Evolutionary conservation across 352 stramenopile species (phyloP).

Genomic region (Elongisporangium undulatum): DNA sequence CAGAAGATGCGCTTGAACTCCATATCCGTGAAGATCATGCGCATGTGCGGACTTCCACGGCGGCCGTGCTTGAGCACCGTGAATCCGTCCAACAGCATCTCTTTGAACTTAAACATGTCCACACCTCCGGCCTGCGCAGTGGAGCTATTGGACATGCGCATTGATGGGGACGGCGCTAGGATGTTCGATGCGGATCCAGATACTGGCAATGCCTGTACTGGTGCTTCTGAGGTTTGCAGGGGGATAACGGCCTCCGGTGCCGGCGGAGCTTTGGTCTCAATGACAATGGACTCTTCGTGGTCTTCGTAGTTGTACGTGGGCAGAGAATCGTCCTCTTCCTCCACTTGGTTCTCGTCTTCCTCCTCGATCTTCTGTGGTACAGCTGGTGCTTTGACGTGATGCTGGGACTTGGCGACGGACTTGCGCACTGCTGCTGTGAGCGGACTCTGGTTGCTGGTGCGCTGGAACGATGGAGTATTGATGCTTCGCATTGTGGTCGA

Average conservation of each 20-base stretch:
- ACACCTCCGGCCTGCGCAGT: constrained; percentile 16
- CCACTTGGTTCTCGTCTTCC: constrained; percentile 36
- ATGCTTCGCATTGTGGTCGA: background rate
- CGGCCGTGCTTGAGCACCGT: constrained; percentile 72
- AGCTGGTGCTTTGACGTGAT: constrained; percentile 3
- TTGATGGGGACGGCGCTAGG: background rate
- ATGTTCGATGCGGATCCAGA: background rate
- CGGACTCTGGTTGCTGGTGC: background rate
- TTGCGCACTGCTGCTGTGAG: background rate
- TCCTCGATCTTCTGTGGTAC: constrained; percentile 39
- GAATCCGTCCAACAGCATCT: constrained; percentile 65
- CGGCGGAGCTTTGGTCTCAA: background rate
- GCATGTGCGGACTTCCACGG: constrained; percentile 53
- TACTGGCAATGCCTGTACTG: background rate
- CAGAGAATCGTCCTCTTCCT: constrained; percentile 21
- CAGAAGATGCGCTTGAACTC: constrained; percentile 79
- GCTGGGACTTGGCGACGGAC: constrained; percentile 1
- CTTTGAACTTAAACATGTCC: constrained; percentile 54
- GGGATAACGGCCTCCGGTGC: background rate
- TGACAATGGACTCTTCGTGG: constrained; percentile 8
- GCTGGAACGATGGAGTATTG: background rate
- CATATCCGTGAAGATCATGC: constrained; percentile 67
- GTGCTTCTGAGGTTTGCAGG: background rate
- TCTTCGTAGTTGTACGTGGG: constrained; percentile 39
- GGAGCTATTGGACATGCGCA: background rate